These are phyloP conservation scores for Colletotrichum nymphaeae DNA, from an alignment of 2,329 filamentous ascomycete species.

Conservation along the genomic window DNA sequence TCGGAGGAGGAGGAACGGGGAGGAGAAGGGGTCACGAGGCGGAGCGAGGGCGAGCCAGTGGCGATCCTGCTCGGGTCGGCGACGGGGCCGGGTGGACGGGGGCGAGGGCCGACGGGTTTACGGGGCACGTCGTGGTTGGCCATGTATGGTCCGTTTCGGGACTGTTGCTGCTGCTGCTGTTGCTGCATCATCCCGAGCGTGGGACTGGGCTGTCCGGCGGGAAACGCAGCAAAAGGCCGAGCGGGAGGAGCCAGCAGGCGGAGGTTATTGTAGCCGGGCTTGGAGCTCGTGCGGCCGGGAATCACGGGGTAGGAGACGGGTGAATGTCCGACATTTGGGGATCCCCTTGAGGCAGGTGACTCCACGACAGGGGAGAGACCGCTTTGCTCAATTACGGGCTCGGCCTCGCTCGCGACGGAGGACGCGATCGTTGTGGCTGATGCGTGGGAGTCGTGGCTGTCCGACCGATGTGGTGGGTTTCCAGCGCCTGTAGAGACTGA, in stretches of 20 bases:
- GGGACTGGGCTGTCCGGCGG: conserved; percentile 55
- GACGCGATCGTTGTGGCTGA: conserved; percentile 54
- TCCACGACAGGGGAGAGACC: conserved; percentile 62
- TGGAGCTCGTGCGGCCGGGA: conserved; percentile 36
- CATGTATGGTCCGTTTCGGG: conserved; percentile 30
- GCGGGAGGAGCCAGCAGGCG: conserved; percentile 47
- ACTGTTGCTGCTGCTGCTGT: conserved; percentile 31
- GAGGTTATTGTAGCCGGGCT: conserved; percentile 39
- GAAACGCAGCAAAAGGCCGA: conserved; percentile 46
- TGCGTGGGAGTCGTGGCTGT: conserved; percentile 34
- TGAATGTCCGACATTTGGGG: conserved; percentile 41
- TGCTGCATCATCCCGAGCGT: conserved; percentile 50
- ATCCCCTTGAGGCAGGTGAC: conserved; percentile 49
- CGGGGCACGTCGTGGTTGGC: conserved; percentile 33
- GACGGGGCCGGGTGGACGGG: conserved; percentile 1
- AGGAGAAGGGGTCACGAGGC: conserved; percentile 49
- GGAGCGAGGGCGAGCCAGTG: conserved; percentile 48
- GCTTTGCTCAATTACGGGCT: conserved; percentile 40
- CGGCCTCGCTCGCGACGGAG: conserved; percentile 32
- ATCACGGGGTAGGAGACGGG: conserved; percentile 48
- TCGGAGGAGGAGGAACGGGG: conserved; percentile 3
- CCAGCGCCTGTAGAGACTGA: not conserved
- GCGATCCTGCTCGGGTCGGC: conserved; percentile 19
- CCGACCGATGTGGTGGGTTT: conserved; percentile 29
- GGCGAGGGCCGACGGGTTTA: conserved; percentile 19